These are phyloP conservation scores for Echinosophora koreensis DNA, from an alignment of 306 rosid species.

Conservation along the genomic window DNA sequence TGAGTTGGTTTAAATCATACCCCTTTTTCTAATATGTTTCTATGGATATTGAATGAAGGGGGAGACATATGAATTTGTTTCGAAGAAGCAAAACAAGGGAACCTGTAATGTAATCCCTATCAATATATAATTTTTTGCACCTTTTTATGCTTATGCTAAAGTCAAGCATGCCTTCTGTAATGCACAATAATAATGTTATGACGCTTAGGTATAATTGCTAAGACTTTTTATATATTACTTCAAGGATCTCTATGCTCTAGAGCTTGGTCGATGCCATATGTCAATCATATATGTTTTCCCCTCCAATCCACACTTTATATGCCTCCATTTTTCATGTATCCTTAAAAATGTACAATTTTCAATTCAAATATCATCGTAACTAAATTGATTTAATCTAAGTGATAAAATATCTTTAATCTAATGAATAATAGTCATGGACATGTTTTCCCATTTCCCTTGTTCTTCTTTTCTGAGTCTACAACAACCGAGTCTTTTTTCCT, in stretches of 20 bases:
- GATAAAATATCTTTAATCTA: too few relatives aligned
- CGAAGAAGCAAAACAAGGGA: slow-evolving; percentile 2
- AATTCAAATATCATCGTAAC: too few relatives aligned
- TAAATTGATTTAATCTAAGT: too few relatives aligned
- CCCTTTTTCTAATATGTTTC: neutral
- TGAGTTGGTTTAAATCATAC: neutral
- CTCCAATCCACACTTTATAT: too few relatives aligned
- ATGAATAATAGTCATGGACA: too few relatives aligned
- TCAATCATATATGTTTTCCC: too few relatives aligned
- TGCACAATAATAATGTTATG: neutral
- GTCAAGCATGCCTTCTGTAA: neutral
- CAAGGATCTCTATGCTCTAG: neutral
- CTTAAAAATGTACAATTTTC: too few relatives aligned
- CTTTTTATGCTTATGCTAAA: slow-evolving; percentile 4
- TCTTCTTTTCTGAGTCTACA: too few relatives aligned
- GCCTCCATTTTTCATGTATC: too few relatives aligned
- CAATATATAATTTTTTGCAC: neutral
- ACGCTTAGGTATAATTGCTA: neutral
- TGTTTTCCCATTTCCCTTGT: too few relatives aligned
- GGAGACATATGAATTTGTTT: neutral
- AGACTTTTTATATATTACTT: neutral
- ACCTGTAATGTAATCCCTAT: slow-evolving; percentile 2
- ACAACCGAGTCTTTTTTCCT: too few relatives aligned
- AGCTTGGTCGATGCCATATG: too few relatives aligned
- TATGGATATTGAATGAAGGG: neutral